Evolutionary conservation across 2,329 filamentous ascomycete species (phyloP).

Genomic region (Fonsecaea monophora): DNA sequence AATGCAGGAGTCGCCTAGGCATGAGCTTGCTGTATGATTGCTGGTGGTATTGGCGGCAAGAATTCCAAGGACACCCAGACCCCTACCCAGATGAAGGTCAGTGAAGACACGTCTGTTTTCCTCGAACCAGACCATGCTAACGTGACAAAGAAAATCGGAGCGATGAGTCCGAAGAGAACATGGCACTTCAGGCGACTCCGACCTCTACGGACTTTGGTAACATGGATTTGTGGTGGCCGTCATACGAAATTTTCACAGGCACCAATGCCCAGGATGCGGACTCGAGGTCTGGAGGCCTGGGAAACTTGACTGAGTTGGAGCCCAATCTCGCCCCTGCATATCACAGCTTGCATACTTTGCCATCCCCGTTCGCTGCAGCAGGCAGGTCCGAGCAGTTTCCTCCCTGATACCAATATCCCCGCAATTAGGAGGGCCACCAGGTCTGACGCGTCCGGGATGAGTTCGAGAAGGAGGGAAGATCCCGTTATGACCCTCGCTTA

Average conservation of each 20-base stretch:
- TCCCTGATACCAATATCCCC: not conserved
- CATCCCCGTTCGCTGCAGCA: not conserved
- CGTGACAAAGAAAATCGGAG: not conserved
- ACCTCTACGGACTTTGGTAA: not conserved
- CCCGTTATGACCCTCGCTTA: not conserved
- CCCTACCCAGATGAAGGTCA: conserved; percentile 7
- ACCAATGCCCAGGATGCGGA: not conserved
- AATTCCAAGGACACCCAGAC: conserved; percentile 19
- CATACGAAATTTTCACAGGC: not conserved
- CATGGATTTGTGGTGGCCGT: conserved; percentile 3
- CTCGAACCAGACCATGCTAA: not conserved
- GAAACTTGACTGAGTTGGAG: not conserved
- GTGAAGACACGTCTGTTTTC: not conserved
- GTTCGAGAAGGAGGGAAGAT: not conserved
- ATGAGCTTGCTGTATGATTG: conserved; percentile 28
- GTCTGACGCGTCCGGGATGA: not conserved
- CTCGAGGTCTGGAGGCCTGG: not conserved
- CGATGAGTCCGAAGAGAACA: not conserved
- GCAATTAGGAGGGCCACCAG: not conserved
- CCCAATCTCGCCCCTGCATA: not conserved
- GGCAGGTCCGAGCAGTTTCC: not conserved
- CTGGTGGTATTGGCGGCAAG: conserved; percentile 23
- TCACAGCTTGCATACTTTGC: not conserved
- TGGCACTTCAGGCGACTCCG: not conserved
- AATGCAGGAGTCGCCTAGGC: not conserved